These are phyloP conservation scores for Calonectria hawksworthii DNA, from an alignment of 2,329 filamentous ascomycete species.

Conservation along the genomic window DNA sequence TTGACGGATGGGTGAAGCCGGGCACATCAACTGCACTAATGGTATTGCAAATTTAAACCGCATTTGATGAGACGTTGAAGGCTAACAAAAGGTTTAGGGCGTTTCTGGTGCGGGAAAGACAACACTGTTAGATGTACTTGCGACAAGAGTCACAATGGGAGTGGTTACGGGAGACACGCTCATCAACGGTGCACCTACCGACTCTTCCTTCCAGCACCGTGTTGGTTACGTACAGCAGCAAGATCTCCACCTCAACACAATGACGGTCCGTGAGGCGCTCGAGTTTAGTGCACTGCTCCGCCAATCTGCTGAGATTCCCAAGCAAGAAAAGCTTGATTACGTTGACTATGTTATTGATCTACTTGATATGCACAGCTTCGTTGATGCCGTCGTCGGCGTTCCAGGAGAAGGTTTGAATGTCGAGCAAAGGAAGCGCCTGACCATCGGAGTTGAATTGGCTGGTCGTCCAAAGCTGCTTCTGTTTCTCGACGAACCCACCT, in stretches of 20 bases:
- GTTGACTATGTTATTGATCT: slow-evolving; percentile 92
- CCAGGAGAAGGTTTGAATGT: slow-evolving; percentile 87
- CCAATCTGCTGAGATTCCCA: slow-evolving; percentile 81
- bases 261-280: slow-evolving; percentile 89
- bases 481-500: slow-evolving; percentile 95
- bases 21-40: slow-evolving; percentile 91
- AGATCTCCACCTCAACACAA: slow-evolving; percentile 87
- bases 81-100: slow-evolving; percentile 58
- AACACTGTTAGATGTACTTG: slow-evolving; percentile 87
- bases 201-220: slow-evolving; percentile 89
- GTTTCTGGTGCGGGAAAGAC: slow-evolving; percentile 94
- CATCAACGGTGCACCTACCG: slow-evolving; percentile 74
- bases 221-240: slow-evolving; percentile 95
- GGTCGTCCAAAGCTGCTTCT: slow-evolving; percentile 91
- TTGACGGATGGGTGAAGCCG: slow-evolving; percentile 94
- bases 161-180: slow-evolving; percentile 88
- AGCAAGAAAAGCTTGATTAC: slow-evolving; percentile 85
- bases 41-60: slow-evolving; percentile 59
- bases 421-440: slow-evolving; percentile 81
- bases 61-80: too few species aligned
- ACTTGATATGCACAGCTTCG: slow-evolving; percentile 90
- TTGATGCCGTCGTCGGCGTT: slow-evolving; percentile 90
- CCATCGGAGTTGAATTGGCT: slow-evolving; percentile 93
- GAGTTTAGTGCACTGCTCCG: slow-evolving; percentile 88
- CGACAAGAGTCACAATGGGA: slow-evolving; percentile 89